phyloP scores from a whole-genome alignment of 345 rosid genomes.

The Aethionema arabicum region DNA sequence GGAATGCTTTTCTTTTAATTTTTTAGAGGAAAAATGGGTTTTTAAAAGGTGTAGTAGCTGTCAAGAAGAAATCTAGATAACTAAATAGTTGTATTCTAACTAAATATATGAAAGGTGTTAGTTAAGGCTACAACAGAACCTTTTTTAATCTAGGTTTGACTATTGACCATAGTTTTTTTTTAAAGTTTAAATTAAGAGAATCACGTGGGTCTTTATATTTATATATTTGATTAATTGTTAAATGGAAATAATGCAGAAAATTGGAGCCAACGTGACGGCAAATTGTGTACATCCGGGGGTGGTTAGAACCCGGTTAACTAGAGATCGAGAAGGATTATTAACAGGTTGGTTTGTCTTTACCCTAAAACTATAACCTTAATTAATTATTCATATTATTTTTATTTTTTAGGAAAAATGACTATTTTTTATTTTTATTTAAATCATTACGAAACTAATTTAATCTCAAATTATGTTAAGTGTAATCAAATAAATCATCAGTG shows the following conservation, averaged over 20 bases:
- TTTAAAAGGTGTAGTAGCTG: slow-evolving; percentile 11
- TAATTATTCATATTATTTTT: not conserved
- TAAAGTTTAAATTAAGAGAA: slow-evolving; percentile 28
- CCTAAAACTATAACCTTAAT: not conserved
- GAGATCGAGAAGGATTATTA: slow-evolving; percentile 84
- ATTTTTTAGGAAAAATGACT: no score
- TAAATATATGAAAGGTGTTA: slow-evolving; percentile 6
- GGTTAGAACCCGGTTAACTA: slow-evolving; percentile 83
- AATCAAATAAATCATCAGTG: no score
- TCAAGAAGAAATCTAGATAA: slow-evolving; percentile 31
- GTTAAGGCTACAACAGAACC: slow-evolving; percentile 13
- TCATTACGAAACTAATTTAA: no score
- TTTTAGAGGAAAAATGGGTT: slow-evolving; percentile 5
- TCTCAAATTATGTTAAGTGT: no score
- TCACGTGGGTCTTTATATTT: slow-evolving; percentile 29
- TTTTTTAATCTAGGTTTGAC: slow-evolving; percentile 17
- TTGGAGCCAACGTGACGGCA: slow-evolving; percentile 75
- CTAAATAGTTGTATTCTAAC: slow-evolving; percentile 30
- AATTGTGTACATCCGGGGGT: slow-evolving; percentile 96
- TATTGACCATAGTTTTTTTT: slow-evolving; percentile 29
- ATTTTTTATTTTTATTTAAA: not conserved
- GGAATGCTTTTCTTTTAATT: slow-evolving; percentile 14
- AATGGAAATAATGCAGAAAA: slow-evolving; percentile 48
- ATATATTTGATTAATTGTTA: not conserved
- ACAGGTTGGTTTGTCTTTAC: slow-evolving; percentile 52